Evolutionary conservation across 2,329 filamentous ascomycete species (phyloP).

Genomic region (Diaporthe sp.): DNA sequence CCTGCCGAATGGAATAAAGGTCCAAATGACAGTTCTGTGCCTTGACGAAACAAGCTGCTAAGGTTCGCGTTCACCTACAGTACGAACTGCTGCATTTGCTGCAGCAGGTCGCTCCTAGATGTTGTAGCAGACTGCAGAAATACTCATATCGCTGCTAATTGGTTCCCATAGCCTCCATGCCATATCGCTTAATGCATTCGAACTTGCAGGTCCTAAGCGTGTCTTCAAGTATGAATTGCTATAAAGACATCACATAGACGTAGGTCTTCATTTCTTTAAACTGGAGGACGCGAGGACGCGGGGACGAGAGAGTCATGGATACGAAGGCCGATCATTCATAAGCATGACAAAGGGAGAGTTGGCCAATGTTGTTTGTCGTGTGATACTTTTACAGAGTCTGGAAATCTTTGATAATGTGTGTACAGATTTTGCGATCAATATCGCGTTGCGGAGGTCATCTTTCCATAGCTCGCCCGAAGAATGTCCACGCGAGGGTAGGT

Average conservation of each 20-base stretch:
- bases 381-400: no score
- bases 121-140: background rate
- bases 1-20: background rate
- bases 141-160: background rate
- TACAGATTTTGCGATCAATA: background rate
- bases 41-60: background rate
- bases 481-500: no score
- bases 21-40: background rate
- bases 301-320: background rate
- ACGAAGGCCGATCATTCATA: background rate
- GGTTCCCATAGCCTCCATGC: background rate
- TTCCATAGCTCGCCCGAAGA: background rate
- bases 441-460: background rate
- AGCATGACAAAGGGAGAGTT: background rate
- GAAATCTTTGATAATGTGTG: background rate
- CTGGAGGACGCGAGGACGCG: background rate
- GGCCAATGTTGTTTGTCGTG: no score
- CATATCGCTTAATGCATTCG: background rate
- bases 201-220: no score
- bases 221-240: background rate
- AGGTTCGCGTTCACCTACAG: background rate
- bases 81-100: background rate
- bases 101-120: background rate
- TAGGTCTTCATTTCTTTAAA: background rate
- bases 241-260: background rate